Conservation (phyloP, 176 grass and related monocot species). For the Musa beccarii region DNA sequence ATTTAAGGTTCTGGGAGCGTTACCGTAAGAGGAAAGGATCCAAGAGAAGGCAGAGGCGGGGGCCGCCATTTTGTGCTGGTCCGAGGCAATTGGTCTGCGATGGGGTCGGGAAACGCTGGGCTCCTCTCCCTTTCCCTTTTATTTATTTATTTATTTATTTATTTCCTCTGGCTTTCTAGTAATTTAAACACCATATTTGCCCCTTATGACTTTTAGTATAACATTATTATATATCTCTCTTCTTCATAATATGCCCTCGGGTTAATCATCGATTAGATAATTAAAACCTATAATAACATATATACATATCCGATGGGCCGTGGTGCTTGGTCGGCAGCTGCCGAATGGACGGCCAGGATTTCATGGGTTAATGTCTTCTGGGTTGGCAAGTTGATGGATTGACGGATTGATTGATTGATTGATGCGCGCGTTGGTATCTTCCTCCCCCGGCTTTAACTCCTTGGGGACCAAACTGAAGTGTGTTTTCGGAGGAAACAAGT, state of each 20-base stretch:
- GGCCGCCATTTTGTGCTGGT: not conserved
- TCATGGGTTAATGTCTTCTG: not conserved
- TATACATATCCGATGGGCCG: too few species aligned
- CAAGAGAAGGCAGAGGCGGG: not conserved
- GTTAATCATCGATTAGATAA: too few species aligned
- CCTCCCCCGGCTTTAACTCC: not conserved
- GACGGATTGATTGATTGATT: not conserved
- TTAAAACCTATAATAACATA: too few species aligned
- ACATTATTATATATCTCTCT: too few species aligned
- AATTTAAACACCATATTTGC: too few species aligned
- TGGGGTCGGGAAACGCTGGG: not conserved
- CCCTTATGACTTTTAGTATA: too few species aligned
- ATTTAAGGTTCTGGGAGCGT: constrained; percentile 21
- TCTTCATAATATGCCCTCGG: not conserved
- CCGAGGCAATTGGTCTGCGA: not conserved
- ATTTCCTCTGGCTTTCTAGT: too few species aligned
- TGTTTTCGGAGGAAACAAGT: too few species aligned
- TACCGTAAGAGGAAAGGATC: constrained; percentile 21
- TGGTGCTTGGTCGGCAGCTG: not conserved
- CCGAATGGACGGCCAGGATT: not conserved
- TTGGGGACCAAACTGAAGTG: not conserved
- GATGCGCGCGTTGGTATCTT: too few species aligned
- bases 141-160: too few species aligned
- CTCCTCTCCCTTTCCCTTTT: not conserved
- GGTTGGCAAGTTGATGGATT: not conserved